Evolutionary conservation across 768 basidiomycete genomes (phyloP), one percentile per base, ranked within the genome.

Genomic region (Russula virescens): DNA sequence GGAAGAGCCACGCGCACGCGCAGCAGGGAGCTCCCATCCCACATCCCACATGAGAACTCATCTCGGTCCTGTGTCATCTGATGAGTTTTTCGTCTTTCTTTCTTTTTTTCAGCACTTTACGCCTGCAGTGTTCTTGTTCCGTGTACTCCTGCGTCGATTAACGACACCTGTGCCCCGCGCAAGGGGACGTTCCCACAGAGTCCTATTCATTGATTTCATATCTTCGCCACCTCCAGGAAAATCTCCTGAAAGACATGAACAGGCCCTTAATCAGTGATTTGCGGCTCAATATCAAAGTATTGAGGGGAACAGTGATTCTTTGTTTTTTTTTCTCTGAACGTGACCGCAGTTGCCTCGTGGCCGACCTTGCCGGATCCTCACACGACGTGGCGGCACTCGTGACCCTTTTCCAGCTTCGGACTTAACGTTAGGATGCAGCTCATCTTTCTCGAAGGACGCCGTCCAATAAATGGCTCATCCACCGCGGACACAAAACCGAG

Each of bases 281-380:
- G 14, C 40, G 21, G 38, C 35, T 35, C 10, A 38, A 11, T 43
- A 60, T 51, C 58, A 46, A 60, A 8, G 42, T 25, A 45, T 52
- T 45, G 23, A n/a, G 14, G 23, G 34, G 18, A 9, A 53, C 31
- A 2, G 6, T 31, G 49, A 18, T 62, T 40, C 43, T 48, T 26
- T 57, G 26, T 38, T 38, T 49, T 28, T 26, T 58, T 40, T 31
- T 28, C 42, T 40, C 43, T 35, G 3, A 23, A 48, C 46, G 16
- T 51, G 38, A 34, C 34, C 10, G 35, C 35, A 14, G 25, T 19
- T 19, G 62, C 62, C 62, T 63, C 62, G 56, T 58, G 62, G 50
- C 56, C 62, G 56, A 48, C 50, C 35, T 58, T 40, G 34, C 55
- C 61, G 55, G 54, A 46, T 13, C 35, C 11, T 52, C 45, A 34